Conservation (phyloP, 768 basidiomycete species). For the Leccinum truebloodii region DNA sequence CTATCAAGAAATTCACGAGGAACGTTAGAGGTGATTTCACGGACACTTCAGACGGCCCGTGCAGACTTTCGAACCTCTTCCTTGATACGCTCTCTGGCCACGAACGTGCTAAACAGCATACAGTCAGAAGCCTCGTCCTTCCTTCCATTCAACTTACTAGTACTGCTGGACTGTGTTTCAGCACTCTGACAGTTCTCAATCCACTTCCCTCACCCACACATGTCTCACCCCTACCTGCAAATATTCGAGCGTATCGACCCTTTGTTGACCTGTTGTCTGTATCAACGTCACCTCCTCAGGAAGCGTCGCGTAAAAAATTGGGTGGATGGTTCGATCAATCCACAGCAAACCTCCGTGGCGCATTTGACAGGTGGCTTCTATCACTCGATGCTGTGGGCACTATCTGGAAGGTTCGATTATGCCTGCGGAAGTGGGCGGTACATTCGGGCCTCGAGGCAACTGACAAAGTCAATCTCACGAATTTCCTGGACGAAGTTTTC, state of each 20-base stretch:
- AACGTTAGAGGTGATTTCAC: constrained; percentile 56
- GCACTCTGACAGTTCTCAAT: constrained; percentile 65
- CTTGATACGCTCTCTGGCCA: constrained; percentile 48
- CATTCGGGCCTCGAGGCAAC: constrained; percentile 44
- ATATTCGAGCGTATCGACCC: constrained; percentile 77
- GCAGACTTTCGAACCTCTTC: constrained; percentile 51
- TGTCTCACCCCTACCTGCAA: constrained; percentile 70
- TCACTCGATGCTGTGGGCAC: constrained; percentile 61
- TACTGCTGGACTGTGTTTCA: constrained; percentile 54
- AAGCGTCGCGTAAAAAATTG: constrained; percentile 47
- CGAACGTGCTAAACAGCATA: constrained; percentile 56
- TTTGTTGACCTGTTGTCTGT: constrained; percentile 74
- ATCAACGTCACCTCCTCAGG: constrained; percentile 49
- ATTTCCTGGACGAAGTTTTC: constrained; percentile 54
- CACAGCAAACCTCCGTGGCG: constrained; percentile 42
- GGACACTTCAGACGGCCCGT: constrained; percentile 58
- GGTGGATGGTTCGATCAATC: constrained; percentile 66
- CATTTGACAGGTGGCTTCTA: constrained; percentile 57
- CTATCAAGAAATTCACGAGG: constrained; percentile 56
- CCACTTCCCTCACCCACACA: constrained; percentile 82
- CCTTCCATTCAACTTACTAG: constrained; percentile 31
- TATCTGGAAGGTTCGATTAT: constrained; percentile 69
- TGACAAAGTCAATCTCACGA: constrained; percentile 49
- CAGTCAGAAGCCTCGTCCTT: constrained; percentile 48
- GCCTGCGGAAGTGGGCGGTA: constrained; percentile 47